Conservation (phyloP, 2,329 filamentous ascomycete species). For the Diplodia sapinea region DNA sequence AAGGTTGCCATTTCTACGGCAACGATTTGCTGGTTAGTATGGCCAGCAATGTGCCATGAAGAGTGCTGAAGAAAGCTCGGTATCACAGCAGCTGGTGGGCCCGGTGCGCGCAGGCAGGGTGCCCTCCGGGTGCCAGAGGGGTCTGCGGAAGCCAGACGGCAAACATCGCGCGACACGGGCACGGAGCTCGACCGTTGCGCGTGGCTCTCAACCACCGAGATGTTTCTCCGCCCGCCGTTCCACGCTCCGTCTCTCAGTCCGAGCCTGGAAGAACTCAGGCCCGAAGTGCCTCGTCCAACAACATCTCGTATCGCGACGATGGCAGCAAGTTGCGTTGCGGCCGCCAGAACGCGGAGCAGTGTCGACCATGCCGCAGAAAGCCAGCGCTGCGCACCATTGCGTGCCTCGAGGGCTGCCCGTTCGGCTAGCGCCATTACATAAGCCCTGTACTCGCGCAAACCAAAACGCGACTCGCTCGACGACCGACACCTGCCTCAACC, state of each 20-base stretch:
- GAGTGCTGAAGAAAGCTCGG: neutral
- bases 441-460: slow-evolving; percentile 29
- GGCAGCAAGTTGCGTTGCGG: slow-evolving; percentile 18
- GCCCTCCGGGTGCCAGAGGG: neutral
- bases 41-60: neutral
- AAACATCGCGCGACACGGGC: neutral
- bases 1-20: neutral
- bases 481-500: slow-evolving; percentile 37
- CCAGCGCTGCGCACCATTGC: slow-evolving; percentile 6
- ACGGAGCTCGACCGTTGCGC: neutral
- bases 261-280: slow-evolving; percentile 24
- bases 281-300: slow-evolving; percentile 29
- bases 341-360: slow-evolving; percentile 5
- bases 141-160: neutral
- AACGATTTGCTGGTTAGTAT: neutral
- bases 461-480: slow-evolving; percentile 31
- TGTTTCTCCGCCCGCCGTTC: neutral
- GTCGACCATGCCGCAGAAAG: slow-evolving; percentile 16
- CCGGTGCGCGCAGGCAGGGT: neutral
- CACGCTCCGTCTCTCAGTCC: neutral
- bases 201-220: neutral
- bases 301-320: slow-evolving; percentile 26
- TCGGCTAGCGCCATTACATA: slow-evolving; percentile 33
- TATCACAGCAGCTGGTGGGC: neutral
- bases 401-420: slow-evolving; percentile 26